Evolutionary conservation across 2,329 filamentous ascomycete species (phyloP).

Genomic region (Pseudogymnoascus sp.): DNA sequence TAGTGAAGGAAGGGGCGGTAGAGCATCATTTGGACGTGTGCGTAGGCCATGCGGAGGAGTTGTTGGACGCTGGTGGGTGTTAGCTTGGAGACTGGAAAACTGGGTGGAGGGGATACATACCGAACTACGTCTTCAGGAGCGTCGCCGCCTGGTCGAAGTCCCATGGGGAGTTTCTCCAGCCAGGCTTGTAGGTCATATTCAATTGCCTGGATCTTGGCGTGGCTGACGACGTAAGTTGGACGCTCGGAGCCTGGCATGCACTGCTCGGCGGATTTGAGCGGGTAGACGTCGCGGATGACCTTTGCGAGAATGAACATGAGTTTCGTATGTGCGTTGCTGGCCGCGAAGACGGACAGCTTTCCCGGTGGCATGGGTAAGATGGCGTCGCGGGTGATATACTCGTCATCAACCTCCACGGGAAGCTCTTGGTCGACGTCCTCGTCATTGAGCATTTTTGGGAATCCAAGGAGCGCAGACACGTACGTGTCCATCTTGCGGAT

Average conservation of each 20-base stretch:
- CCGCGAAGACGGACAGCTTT: constrained; percentile 51
- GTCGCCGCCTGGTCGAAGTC: constrained; percentile 72
- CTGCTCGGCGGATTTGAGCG: constrained; percentile 48
- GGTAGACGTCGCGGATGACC: constrained; percentile 59
- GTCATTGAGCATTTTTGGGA: constrained; percentile 53
- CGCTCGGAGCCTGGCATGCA: constrained; percentile 33
- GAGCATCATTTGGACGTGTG: constrained; percentile 73
- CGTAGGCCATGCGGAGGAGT: constrained; percentile 69
- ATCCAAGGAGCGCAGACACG: constrained; percentile 58
- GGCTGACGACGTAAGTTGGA: constrained; percentile 55
- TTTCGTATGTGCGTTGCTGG: constrained; percentile 57
- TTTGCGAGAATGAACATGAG: constrained; percentile 57
- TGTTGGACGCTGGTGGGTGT: constrained; percentile 55
- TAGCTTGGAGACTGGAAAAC: background rate
- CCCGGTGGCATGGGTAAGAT: constrained; percentile 49
- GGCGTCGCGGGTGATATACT: constrained; percentile 53
- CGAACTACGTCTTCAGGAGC: constrained; percentile 66
- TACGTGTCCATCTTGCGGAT: constrained; percentile 65
- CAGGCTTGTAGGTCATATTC: constrained; percentile 56
- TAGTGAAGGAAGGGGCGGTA: constrained; percentile 82
- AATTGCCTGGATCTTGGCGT: constrained; percentile 54
- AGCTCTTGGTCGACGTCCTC: constrained; percentile 62
- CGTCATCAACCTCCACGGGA: constrained; percentile 57
- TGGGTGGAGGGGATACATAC: constrained; percentile 40
- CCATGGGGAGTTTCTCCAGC: constrained; percentile 61